Evolutionary conservation across 148 eudicot species (phyloP), one percentile per base, ranked within the genome.

Genomic region (Rheum nobile): DNA sequence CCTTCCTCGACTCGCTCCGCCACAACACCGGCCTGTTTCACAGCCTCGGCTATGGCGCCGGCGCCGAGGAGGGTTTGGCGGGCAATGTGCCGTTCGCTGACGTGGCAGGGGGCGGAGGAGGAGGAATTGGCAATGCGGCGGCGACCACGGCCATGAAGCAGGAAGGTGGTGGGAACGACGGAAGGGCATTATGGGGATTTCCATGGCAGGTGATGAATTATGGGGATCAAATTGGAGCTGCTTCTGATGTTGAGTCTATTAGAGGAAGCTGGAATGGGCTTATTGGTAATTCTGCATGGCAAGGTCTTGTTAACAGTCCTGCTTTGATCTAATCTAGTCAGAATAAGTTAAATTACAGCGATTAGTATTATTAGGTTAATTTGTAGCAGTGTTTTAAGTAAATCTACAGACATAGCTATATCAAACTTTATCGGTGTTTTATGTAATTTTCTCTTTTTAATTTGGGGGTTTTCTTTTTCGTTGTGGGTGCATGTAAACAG

Each of bases 221-320:
- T 17, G 70, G 70, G 39, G 70, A 48, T 19, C 21, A 34, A 11
- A 34, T n/a, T 6, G 22, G 2, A 31, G 70, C 22, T 0, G 70
- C 11, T 6, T 59, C 17, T 61, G 35, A 61, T 29, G 16, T 61
- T 29, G 67, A 61, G 37, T 3, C 34, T 12, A 14, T 61, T 3
- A 28, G 67, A 14, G 67, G 70, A 7, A 34, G 70, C 14, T 63
- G 70, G 70, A 65, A 65, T 65, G 70, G 70, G 70, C 70, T 65
- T 6, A 31, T 65, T 32, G 39, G 70, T 65, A 65, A 65, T 34
- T 65, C 70, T 34, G 39, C n/a, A 14, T 65, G 70, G 70, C 70
- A 65, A 11, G 70, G 70, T 7, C 70, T 65, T 31, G 21, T 65
- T 17, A 65, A 65, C n/a, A 65, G n/a, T 17, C 41, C 41, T 34